Conservation (phyloP, 2,329 filamentous ascomycete genomes). For the Orbilia blumenaviensis region DNA sequence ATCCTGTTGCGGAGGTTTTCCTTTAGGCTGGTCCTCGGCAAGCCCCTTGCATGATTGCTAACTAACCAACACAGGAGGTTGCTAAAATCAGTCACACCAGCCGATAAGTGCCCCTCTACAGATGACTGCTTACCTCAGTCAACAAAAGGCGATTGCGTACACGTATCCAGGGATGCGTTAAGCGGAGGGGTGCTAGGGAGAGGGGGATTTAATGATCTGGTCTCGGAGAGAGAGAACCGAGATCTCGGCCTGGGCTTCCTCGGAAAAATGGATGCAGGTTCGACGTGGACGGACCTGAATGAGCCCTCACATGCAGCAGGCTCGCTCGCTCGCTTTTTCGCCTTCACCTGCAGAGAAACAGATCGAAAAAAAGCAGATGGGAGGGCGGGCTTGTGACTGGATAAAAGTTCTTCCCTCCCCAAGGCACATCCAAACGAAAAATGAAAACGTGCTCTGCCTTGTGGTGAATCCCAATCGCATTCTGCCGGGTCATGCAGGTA, state of each 20-base stretch:
- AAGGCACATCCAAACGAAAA: constrained; percentile 23
- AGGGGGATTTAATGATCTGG: not conserved
- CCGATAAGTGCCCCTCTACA: not conserved
- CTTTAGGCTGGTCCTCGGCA: constrained; percentile 10
- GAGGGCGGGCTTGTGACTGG: constrained; percentile 11
- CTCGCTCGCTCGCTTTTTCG: not conserved
- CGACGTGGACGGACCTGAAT: too few species aligned
- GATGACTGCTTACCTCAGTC: not conserved
- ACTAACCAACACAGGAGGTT: constrained; percentile 43
- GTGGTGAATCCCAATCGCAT: constrained; percentile 33
- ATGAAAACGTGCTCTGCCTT: constrained; percentile 52
- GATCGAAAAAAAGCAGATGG: not conserved
- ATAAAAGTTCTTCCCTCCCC: constrained; percentile 26
- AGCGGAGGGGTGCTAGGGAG: not conserved
- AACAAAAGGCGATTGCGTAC: constrained; percentile 6
- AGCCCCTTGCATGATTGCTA: constrained; percentile 30
- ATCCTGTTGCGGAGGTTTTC: constrained; percentile 15
- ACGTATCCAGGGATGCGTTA: not conserved
- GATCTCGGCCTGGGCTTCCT: not conserved
- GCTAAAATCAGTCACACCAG: constrained; percentile 32
- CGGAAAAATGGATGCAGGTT: not conserved
- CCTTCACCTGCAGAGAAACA: constrained; percentile 1
- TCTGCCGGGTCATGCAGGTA: constrained; percentile 46
- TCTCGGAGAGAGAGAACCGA: constrained; percentile 8
- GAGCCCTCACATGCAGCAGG: not conserved